phyloP scores from a whole-genome alignment of 768 basidiomycete genomes.

The Megacollybia marginata region DNA sequence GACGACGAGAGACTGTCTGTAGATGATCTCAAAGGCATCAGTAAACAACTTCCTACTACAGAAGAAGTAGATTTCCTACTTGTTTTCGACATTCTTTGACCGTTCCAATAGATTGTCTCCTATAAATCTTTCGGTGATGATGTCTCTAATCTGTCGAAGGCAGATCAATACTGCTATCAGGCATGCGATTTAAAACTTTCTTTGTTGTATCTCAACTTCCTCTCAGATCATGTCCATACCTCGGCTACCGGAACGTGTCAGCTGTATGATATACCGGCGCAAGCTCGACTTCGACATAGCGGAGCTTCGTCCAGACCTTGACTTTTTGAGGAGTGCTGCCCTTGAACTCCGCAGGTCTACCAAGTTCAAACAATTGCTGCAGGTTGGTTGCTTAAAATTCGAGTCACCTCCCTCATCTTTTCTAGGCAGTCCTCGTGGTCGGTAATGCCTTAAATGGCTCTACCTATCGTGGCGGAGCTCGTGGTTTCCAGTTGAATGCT shows the following conservation, averaged over 20 bases:
- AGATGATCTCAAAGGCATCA: constrained; percentile 74
- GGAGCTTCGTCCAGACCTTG: constrained; percentile 77
- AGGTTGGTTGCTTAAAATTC: constrained; percentile 31
- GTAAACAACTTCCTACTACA: constrained; percentile 66
- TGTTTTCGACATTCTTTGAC: background rate
- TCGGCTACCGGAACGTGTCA: constrained; percentile 61
- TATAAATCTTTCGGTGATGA: constrained; percentile 63
- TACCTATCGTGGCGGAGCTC: constrained; percentile 76
- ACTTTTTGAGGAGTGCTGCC: constrained; percentile 63
- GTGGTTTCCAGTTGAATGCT: constrained; percentile 79
- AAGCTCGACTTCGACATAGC: constrained; percentile 76
- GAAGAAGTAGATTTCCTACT: constrained; percentile 55
- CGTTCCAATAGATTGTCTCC: constrained; percentile 41
- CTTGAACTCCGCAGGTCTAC: constrained; percentile 56
- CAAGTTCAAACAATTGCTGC: constrained; percentile 64
- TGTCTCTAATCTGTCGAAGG: constrained; percentile 64
- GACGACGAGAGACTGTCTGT: constrained; percentile 61
- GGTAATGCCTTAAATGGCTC: constrained; percentile 82
- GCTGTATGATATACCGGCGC: constrained; percentile 80
- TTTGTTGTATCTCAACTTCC: background rate
- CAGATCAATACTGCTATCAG: constrained; percentile 77
- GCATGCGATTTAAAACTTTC: constrained; percentile 30
- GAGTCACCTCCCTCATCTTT: background rate
- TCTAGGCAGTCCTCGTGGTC: constrained; percentile 61
- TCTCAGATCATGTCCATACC: constrained; percentile 72